These are phyloP conservation scores for Rostrohypoxylon terebratum DNA, from an alignment of 495 filamentous ascomycete genomes.

Conservation along the genomic window DNA sequence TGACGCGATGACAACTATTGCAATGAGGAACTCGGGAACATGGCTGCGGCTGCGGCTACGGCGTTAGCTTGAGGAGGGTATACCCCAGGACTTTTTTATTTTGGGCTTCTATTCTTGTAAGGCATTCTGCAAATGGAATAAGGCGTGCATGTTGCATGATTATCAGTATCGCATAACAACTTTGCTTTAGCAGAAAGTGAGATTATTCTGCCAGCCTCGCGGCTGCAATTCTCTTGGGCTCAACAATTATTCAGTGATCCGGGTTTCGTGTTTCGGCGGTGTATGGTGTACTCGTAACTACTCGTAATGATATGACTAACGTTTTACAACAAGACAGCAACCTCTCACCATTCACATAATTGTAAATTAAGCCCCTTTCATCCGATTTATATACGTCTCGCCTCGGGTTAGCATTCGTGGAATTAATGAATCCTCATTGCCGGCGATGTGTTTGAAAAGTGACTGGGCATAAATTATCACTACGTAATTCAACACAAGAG, in stretches of 20 bases:
- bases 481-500: neutral
- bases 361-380: neutral
- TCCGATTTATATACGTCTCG: neutral
- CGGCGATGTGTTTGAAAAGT: neutral
- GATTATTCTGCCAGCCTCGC: constrained; percentile 6
- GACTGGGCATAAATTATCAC: neutral
- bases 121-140: neutral
- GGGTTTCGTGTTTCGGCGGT: neutral
- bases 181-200: constrained; percentile 6
- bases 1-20: constrained; percentile 24
- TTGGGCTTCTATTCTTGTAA: constrained; percentile 5
- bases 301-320: neutral
- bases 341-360: neutral
- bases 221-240: neutral
- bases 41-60: neutral
- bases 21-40: constrained; percentile 16
- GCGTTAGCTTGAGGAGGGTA: constrained; percentile 19
- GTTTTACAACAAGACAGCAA: neutral
- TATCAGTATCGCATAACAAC: constrained; percentile 10
- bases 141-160: constrained; percentile 10
- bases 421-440: neutral
- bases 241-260: neutral
- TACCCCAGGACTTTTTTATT: constrained; percentile 28
- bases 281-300: neutral
- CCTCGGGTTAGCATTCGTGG: neutral